Evolutionary conservation across 352 stramenopile genomes (phyloP).

Genomic region (Peronospora belbahrii): DNA sequence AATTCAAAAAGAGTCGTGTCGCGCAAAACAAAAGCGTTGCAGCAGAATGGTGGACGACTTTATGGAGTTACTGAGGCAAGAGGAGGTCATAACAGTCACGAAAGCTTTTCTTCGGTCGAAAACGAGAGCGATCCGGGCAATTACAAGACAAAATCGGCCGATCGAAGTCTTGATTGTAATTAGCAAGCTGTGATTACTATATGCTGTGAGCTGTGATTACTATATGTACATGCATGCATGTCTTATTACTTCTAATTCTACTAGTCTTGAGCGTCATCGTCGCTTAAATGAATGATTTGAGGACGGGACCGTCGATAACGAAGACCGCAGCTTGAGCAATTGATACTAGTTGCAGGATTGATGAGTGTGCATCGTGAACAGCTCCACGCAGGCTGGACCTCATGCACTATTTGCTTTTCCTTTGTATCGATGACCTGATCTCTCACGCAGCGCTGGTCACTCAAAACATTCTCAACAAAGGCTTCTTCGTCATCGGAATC

Average conservation of each 20-base stretch:
- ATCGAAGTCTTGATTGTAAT: neutral
- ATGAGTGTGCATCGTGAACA: conserved; percentile 74
- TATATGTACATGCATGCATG: neutral
- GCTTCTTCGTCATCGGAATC: conserved; percentile 26
- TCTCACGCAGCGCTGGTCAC: conserved; percentile 2
- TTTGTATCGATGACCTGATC: conserved; percentile 14
- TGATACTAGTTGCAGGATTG: conserved; percentile 47
- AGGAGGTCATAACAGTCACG: conserved; percentile 21
- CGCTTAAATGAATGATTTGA: conserved; percentile 46
- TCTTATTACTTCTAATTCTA: conserved; percentile 17
- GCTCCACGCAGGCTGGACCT: conserved; percentile 35
- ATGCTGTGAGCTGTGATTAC: neutral
- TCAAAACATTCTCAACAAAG: conserved; percentile 20
- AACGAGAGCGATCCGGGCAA: neutral
- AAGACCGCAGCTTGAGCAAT: conserved; percentile 60
- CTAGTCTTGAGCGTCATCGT: conserved; percentile 34
- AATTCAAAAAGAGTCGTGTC: neutral
- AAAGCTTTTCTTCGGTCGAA: conserved; percentile 21
- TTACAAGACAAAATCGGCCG: neutral
- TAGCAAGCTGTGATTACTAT: too few species aligned
- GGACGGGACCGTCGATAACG: conserved; percentile 56
- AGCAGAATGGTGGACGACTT: conserved; percentile 37
- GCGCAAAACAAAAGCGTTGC: conserved; percentile 24
- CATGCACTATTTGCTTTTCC: conserved; percentile 40
- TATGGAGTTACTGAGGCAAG: conserved; percentile 23